A percentile compares a stretch with the other conserved stretches of the same genome.
phyloP scores from a whole-genome alignment of 495 filamentous ascomycete species.

The Aspergillus conjunctus region DNA sequence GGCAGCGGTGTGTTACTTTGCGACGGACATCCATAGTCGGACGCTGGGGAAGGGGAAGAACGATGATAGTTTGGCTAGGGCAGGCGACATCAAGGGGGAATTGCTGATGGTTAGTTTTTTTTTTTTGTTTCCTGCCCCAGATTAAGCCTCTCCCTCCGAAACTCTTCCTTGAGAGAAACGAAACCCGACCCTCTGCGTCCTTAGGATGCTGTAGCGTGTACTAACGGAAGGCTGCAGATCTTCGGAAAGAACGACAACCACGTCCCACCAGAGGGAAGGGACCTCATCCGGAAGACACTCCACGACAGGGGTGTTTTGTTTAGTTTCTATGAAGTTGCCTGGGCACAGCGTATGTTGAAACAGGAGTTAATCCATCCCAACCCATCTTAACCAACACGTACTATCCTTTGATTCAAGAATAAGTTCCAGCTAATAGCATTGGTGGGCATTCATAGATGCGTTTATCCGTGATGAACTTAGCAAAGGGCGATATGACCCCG shows the following conservation, averaged over 20 bases:
- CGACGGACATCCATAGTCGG: conserved; percentile 82
- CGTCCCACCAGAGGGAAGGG: conserved; percentile 81
- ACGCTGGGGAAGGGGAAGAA: conserved; percentile 70
- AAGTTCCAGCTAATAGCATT: neutral
- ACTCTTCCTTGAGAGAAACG: neutral
- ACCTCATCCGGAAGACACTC: conserved; percentile 82
- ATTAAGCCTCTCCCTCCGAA: neutral
- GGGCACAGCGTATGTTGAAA: conserved; percentile 74
- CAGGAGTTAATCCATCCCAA: neutral
- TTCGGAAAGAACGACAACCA: conserved; percentile 90
- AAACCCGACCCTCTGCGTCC: neutral
- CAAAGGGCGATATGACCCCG: conserved; percentile 91
- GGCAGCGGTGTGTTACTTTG: conserved; percentile 86
- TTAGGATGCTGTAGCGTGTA: neutral
- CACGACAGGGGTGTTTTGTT: conserved; percentile 74
- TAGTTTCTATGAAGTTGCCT: conserved; percentile 85
- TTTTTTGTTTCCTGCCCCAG: conserved; percentile 1
- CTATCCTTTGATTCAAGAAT: too few relatives aligned
- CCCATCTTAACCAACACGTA: neutral
- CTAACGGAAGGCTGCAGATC: conserved; percentile 47
- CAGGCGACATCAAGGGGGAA: conserved; percentile 77
- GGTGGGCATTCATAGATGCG: conserved; percentile 54
- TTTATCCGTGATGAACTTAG: conserved; percentile 96
- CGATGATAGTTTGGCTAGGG: conserved; percentile 65
- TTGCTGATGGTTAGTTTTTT: conserved; percentile 60